Conservation (phyloP, 495 filamentous ascomycete species). For the Xylaria palmicola region DNA sequence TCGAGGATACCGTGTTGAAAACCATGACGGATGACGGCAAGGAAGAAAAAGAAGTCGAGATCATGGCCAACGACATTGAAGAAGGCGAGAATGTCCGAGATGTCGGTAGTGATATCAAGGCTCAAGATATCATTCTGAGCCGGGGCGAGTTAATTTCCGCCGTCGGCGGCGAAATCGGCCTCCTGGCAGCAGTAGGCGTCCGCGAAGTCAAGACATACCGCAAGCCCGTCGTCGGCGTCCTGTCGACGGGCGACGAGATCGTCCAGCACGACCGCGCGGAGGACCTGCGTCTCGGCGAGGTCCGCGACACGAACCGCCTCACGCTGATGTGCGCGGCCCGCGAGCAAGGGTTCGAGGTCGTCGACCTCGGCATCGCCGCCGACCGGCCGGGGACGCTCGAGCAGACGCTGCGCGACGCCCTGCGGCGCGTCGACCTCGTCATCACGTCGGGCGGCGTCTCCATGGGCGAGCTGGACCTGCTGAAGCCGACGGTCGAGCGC, state of each 20-base stretch:
- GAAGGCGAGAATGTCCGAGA: slow-evolving; percentile 87
- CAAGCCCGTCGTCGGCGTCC: slow-evolving; percentile 76
- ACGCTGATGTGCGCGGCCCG: slow-evolving; percentile 73
- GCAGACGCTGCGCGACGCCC: slow-evolving; percentile 66
- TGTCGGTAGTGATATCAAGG: slow-evolving; percentile 80
- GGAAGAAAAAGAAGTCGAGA: slow-evolving; percentile 85
- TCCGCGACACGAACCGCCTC: slow-evolving; percentile 89
- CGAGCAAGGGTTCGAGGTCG: slow-evolving; percentile 73
- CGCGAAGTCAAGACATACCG: slow-evolving; percentile 70
- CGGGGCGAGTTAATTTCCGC: slow-evolving; percentile 77
- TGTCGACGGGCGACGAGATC: slow-evolving; percentile 95
- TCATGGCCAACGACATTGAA: slow-evolving; percentile 70
- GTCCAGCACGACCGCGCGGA: slow-evolving; percentile 69
- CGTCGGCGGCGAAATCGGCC: slow-evolving; percentile 84
- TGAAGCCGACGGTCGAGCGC: slow-evolving; percentile 96
- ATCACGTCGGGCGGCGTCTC: slow-evolving; percentile 94
- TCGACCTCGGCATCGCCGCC: slow-evolving; percentile 84
- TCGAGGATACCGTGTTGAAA: slow-evolving; percentile 83
- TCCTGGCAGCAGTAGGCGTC: slow-evolving; percentile 82
- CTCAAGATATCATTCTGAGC: slow-evolving; percentile 65
- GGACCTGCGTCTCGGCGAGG: slow-evolving; percentile 71
- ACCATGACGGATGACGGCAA: slow-evolving; percentile 71
- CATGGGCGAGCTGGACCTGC: slow-evolving; percentile 96
- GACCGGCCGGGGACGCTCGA: slow-evolving; percentile 81
- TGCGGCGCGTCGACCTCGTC: slow-evolving; percentile 75